phyloP scores from a whole-genome alignment of 169 alveolate species.

The Besnoitia besnoiti region DNA sequence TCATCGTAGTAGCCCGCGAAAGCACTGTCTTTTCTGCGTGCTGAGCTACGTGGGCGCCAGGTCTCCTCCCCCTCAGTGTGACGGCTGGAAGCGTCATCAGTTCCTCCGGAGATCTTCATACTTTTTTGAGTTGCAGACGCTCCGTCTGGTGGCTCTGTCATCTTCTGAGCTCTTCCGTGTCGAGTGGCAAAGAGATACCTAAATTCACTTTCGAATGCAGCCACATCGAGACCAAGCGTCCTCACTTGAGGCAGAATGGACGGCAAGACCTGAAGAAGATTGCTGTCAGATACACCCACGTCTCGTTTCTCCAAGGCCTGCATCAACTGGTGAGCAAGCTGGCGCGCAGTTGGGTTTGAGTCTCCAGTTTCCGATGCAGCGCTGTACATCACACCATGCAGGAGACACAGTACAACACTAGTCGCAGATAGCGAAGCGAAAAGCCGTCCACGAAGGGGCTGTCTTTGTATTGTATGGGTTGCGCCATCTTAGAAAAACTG shows the following conservation, averaged over 20 bases:
- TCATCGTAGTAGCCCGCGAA: background rate
- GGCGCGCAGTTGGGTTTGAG: background rate
- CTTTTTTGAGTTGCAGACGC: background rate
- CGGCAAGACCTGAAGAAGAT: background rate
- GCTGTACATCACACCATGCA: background rate
- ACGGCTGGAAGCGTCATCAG: background rate
- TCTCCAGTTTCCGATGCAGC: background rate
- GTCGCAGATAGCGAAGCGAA: too few species aligned
- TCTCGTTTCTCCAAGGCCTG: background rate
- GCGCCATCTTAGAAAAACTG: too few species aligned
- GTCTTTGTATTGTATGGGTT: too few species aligned
- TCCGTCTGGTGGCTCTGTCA: background rate
- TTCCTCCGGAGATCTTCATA: background rate
- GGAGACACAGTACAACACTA: too few species aligned
- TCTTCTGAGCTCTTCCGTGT: background rate
- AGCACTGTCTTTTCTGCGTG: background rate
- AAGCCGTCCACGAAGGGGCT: too few species aligned
- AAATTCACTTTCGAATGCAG: background rate
- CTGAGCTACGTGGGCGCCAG: background rate
- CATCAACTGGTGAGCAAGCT: slow-evolving; percentile 11
- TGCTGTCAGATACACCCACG: background rate
- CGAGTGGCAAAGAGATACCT: background rate
- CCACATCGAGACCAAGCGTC: slow-evolving; percentile 1
- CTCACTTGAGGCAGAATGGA: slow-evolving; percentile 14
- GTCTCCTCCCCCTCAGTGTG: background rate